A percentile compares a stretch with the other conserved stretches of the same genome.
These are phyloP conservation scores for Scutellaria baicalensis DNA, from an alignment of 257 asterid genomes.

Conservation along the genomic window DNA sequence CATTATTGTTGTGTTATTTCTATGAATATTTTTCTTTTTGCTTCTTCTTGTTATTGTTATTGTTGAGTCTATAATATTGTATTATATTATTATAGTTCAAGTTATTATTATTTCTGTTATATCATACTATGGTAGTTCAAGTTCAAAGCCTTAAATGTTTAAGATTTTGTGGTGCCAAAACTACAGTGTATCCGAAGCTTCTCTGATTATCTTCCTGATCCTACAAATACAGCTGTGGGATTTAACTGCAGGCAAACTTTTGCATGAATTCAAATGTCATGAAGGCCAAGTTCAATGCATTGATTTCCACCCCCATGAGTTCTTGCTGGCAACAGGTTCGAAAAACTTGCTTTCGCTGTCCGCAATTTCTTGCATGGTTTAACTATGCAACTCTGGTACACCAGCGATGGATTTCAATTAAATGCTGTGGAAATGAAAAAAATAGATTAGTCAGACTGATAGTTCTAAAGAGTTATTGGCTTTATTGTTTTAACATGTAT, in stretches of 20 bases:
- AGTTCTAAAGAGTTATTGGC: background rate
- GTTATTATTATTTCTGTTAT: background rate
- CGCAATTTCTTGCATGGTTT: slow-evolving; percentile 8
- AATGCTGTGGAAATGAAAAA: background rate
- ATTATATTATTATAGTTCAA: background rate
- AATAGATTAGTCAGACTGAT: background rate
- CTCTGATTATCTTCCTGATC: slow-evolving; percentile 13
- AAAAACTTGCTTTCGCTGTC: slow-evolving; percentile 17
- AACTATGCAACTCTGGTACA: background rate
- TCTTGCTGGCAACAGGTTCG: slow-evolving; percentile 95
- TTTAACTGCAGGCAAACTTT: slow-evolving; percentile 95
- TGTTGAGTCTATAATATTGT: background rate
- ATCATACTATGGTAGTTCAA: background rate
- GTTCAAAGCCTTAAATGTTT: background rate
- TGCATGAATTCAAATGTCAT: slow-evolving; percentile 90
- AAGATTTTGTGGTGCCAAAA: slow-evolving; percentile 3
- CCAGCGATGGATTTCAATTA: background rate
- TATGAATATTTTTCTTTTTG: background rate
- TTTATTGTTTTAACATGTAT: background rate
- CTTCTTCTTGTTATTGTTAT: background rate
- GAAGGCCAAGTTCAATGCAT: slow-evolving; percentile 95
- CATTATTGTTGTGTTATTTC: too few relatives aligned
- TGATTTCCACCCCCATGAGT: slow-evolving; percentile 95
- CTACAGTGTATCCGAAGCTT: background rate
- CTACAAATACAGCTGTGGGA: slow-evolving; percentile 86